Percentiles rank a stretch among this genome's conserved stretches.
These are phyloP conservation scores for Rhodotorula sp. DNA, from an alignment of 1,284 basidiomycete genomes.

Conservation along the genomic window DNA sequence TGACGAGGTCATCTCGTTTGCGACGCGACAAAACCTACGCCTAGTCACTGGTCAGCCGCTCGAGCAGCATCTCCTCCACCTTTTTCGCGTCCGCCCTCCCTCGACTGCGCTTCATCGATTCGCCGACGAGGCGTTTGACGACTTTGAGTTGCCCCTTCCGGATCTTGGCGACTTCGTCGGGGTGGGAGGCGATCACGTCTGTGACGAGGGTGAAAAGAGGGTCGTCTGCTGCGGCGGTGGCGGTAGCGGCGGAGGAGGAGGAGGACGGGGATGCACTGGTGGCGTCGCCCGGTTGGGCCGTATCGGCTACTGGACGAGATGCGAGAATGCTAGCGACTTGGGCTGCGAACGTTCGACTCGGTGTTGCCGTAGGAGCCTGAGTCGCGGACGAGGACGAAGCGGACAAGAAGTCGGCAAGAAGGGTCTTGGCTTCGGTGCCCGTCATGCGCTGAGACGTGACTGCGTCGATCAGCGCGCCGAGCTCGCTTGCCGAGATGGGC, in stretches of 20 bases:
- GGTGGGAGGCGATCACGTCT: slow-evolving; percentile 16
- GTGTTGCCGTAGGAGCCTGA: too few relatives aligned
- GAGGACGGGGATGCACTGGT: slow-evolving; percentile 21
- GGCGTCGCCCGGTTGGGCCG: too few relatives aligned
- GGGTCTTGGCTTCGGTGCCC: slow-evolving; percentile 46
- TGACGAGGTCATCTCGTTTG: too few relatives aligned
- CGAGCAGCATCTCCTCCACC: slow-evolving; percentile 43
- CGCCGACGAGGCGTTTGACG: slow-evolving; percentile 81
- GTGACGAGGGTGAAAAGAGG: slow-evolving; percentile 21
- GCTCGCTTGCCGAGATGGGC: slow-evolving; percentile 60
- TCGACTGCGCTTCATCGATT: slow-evolving; percentile 79
- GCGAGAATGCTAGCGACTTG: not conserved
- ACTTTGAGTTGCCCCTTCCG: slow-evolving; percentile 75
- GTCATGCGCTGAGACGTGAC: slow-evolving; percentile 51
- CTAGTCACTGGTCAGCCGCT: not conserved
- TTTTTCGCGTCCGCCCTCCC: slow-evolving; percentile 68
- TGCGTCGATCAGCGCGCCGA: slow-evolving; percentile 76
- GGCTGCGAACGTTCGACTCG: not conserved
- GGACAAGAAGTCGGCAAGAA: slow-evolving; percentile 45
- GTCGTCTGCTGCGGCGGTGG: slow-evolving; percentile 42
- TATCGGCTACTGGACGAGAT: too few relatives aligned
- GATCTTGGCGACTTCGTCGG: slow-evolving; percentile 68
- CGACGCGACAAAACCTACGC: not conserved
- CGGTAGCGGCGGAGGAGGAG: not conserved
- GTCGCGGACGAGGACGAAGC: not conserved